Percentiles rank a stretch among this genome's conserved stretches.
Evolutionary conservation across 164 flowering plant species (phyloP).

Genomic region (Litsea cubeba): DNA sequence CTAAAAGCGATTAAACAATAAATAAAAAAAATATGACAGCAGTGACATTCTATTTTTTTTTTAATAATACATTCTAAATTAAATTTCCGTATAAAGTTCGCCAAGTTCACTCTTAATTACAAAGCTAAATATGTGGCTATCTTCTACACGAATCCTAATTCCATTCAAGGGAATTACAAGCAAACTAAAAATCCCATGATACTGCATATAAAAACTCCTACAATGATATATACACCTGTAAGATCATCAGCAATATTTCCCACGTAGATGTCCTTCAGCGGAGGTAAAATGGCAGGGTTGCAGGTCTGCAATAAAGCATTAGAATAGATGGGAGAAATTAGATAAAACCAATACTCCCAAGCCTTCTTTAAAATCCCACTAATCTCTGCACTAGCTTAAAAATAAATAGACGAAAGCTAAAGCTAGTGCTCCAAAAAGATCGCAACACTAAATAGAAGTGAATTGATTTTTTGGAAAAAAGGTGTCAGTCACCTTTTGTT

Average conservation of each 20-base stretch:
- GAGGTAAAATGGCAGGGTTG: constrained; percentile 85
- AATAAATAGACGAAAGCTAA: background rate
- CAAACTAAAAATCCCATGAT: background rate
- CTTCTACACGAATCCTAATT: background rate
- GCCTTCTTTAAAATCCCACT: background rate
- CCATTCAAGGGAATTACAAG: background rate
- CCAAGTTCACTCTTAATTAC: background rate
- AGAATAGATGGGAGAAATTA: background rate
- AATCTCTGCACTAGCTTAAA: background rate
- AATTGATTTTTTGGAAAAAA: background rate
- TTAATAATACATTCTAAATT: background rate
- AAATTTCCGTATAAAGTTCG: background rate
- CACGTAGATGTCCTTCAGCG: constrained; percentile 66
- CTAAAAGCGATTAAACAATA: background rate
- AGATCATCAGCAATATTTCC: constrained; percentile 68
- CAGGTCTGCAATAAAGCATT: constrained; percentile 57
- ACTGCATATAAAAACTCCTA: background rate
- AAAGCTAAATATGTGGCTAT: background rate
- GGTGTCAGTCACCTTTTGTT: background rate
- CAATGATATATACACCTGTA: constrained; percentile 43
- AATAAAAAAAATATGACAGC: too few species aligned
- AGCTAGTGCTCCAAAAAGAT: background rate
- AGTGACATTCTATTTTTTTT: background rate
- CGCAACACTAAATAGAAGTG: background rate
- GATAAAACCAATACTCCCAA: background rate